Evolutionary conservation across 768 basidiomycete genomes (phyloP), one percentile per base, ranked within the genome.

Genomic region (Gloeostereum incarnatum): DNA sequence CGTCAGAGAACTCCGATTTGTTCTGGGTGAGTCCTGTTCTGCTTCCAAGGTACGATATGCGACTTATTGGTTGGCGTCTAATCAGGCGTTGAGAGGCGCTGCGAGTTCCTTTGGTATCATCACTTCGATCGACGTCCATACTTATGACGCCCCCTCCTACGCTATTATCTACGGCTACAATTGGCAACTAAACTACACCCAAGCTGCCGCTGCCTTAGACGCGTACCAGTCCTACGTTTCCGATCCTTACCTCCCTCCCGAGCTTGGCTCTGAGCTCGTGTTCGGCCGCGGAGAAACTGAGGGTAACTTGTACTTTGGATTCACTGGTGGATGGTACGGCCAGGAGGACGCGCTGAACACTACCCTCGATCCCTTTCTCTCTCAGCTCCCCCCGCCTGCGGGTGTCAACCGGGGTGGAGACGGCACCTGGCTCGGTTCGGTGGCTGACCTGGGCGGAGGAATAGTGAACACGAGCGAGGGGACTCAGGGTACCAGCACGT

Each of bases 81-180:
- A 23, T 1, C 35, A 53, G 58, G 57, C 50, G 1, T 35, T 59
- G 2, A 46, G 53, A 16, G 56, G 59, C 3, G 54, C 55, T 3
- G 54, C 50, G 1, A 43, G 57, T 2, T 45, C 49, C 3, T 58
- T 50, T 38, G 56, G 47, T 10, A 52, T 61, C 41, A 39, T 57
- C 25, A 56, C 55, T 17, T 19, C 41, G 22, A 52, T 49, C 42
- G 36, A 47, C 36, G 23, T 54, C 31, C 34, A 42, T 19, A 58
- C 59, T 1, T 44, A 50, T 24, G 4, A 33, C 16, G 46, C 35
- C 6, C 46, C 46, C 6, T 9, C 18, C 27, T 35, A 16, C 20
- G 42, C 42, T 17, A 34, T 42, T 20, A 36, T 38, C 1, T 47
- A 36, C 31, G 39, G 43, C 2, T 47, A 20, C 38, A 36, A 38